A percentile compares a stretch with the other conserved stretches of the same genome.
Evolutionary conservation across 2,329 filamentous ascomycete species (phyloP).

Genomic region (Herpotrichia juniperi): DNA sequence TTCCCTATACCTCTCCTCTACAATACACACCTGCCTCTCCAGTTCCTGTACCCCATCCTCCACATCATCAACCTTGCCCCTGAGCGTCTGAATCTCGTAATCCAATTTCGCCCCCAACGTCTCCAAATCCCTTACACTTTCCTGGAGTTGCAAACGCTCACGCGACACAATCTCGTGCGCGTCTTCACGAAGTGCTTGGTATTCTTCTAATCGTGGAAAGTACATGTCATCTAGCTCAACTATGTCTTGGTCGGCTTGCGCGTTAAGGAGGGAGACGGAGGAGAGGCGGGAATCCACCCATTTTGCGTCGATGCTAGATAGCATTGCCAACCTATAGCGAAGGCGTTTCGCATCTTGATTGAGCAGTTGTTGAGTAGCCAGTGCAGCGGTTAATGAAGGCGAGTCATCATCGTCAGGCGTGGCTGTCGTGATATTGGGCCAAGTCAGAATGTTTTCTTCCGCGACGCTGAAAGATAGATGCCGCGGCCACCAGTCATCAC

Average conservation of each 20-base stretch:
- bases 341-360: slow-evolving; percentile 67
- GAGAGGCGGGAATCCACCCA: slow-evolving; percentile 68
- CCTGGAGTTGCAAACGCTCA: slow-evolving; percentile 71
- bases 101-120: slow-evolving; percentile 83
- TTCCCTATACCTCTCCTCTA: slow-evolving; percentile 55
- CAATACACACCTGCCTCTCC: slow-evolving; percentile 65
- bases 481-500: slow-evolving; percentile 71
- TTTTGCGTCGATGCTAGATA: slow-evolving; percentile 61
- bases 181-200: slow-evolving; percentile 69
- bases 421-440: slow-evolving; percentile 46
- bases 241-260: slow-evolving; percentile 63
- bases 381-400: slow-evolving; percentile 34
- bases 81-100: slow-evolving; percentile 85
- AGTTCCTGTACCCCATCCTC: slow-evolving; percentile 83
- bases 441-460: slow-evolving; percentile 74
- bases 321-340: slow-evolving; percentile 63
- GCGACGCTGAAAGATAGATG: slow-evolving; percentile 77
- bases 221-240: slow-evolving; percentile 72
- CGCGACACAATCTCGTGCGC: slow-evolving; percentile 72
- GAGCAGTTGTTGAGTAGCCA: slow-evolving; percentile 45
- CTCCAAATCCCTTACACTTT: slow-evolving; percentile 79
- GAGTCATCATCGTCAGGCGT: slow-evolving; percentile 37
- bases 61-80: slow-evolving; percentile 82
- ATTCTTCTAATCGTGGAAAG: slow-evolving; percentile 71
- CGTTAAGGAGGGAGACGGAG: slow-evolving; percentile 65